These are phyloP conservation scores for Elsinoe necatrix DNA, from an alignment of 2,329 filamentous ascomycete species.

Conservation along the genomic window DNA sequence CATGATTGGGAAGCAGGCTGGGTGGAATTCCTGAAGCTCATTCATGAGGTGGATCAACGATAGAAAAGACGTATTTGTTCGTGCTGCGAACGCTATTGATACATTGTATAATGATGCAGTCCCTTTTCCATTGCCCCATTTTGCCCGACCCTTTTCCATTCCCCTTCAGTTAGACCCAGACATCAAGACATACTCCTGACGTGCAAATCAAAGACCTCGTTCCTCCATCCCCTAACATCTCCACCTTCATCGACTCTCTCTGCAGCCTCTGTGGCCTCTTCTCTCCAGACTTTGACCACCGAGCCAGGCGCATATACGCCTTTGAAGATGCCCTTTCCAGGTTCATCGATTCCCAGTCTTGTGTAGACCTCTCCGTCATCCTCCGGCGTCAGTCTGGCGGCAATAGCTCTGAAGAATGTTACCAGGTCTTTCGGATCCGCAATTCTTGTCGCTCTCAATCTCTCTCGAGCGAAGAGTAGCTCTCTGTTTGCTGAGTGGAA, in stretches of 20 bases:
- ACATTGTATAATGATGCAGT: neutral
- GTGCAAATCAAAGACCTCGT: constrained; percentile 63
- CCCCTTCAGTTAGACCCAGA: too few species aligned
- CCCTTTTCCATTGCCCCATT: neutral
- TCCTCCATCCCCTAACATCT: constrained; percentile 67
- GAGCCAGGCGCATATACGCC: constrained; percentile 84
- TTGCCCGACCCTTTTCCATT: neutral
- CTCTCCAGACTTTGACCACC: constrained; percentile 80
- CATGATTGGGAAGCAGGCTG: too few species aligned
- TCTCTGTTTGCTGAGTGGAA: constrained; percentile 74
- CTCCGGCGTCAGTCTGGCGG: constrained; percentile 63
- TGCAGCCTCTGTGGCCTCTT: constrained; percentile 60
- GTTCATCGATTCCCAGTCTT: constrained; percentile 59
- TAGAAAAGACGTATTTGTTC: too few species aligned
- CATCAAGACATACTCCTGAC: constrained; percentile 17
- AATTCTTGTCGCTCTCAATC: constrained; percentile 76
- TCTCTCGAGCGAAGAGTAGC: constrained; percentile 75
- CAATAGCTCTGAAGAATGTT: constrained; percentile 74
- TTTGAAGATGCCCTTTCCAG: constrained; percentile 60
- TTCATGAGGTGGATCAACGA: too few species aligned
- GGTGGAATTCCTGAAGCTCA: too few species aligned
- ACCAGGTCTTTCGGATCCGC: constrained; percentile 68
- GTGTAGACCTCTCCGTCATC: constrained; percentile 70
- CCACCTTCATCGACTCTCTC: constrained; percentile 65
- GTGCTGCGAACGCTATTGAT: neutral